These are phyloP conservation scores for Apiospora saccharicola DNA, from an alignment of 2,329 filamentous ascomycete genomes.

Conservation along the genomic window DNA sequence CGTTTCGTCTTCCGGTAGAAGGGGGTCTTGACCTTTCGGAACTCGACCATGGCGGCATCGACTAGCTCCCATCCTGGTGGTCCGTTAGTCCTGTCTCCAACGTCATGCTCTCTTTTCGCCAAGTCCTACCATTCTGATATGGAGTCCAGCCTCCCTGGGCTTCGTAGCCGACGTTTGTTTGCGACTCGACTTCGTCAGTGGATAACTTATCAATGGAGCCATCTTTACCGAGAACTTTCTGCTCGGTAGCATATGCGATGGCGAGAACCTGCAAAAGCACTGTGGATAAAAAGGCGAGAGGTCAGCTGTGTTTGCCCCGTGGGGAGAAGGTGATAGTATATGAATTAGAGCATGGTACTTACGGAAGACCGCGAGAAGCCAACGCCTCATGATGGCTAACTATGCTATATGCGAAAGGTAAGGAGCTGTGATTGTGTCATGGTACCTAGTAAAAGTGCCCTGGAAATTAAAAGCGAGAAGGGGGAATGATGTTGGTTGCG, in stretches of 20 bases:
- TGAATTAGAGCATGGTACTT: slow-evolving; percentile 31
- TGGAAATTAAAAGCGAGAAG: background rate
- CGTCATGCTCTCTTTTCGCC: background rate
- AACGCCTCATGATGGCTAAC: slow-evolving; percentile 40
- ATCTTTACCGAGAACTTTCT: slow-evolving; percentile 38
- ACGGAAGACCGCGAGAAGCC: slow-evolving; percentile 42
- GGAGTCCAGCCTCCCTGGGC: slow-evolving; percentile 40
- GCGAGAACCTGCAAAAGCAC: slow-evolving; percentile 43
- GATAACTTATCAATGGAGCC: slow-evolving; percentile 31
- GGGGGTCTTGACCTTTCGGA: slow-evolving; percentile 57
- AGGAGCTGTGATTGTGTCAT: slow-evolving; percentile 40
- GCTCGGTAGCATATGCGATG: slow-evolving; percentile 36
- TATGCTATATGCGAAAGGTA: slow-evolving; percentile 42
- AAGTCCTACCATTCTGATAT: slow-evolving; percentile 42
- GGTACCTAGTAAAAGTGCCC: slow-evolving; percentile 34
- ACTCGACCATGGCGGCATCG: slow-evolving; percentile 57
- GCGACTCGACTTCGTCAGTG: slow-evolving; percentile 34
- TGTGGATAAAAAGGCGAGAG: slow-evolving; percentile 24
- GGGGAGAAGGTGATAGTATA: background rate
- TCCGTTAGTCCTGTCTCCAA: background rate
- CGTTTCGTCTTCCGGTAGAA: slow-evolving; percentile 53
- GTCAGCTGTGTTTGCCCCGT: slow-evolving; percentile 26
- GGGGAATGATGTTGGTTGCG: background rate
- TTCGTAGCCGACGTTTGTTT: slow-evolving; percentile 37
- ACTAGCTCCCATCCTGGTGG: slow-evolving; percentile 59